Evolutionary conservation across 2,329 filamentous ascomycete species (phyloP).

Genomic region (Dendryphion nanum): DNA sequence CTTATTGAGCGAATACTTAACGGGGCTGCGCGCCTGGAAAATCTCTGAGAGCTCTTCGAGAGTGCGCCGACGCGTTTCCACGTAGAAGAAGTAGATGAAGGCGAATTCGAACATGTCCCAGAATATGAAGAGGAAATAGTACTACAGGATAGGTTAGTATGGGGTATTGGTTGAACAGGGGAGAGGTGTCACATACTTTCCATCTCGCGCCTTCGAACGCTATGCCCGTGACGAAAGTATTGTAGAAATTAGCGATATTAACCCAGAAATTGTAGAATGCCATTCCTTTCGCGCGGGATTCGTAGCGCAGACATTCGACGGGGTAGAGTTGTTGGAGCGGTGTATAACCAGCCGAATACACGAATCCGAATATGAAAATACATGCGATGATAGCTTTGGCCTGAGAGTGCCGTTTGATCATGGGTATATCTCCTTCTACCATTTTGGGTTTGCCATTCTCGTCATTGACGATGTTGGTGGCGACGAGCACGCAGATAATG

Average conservation of each 20-base stretch:
- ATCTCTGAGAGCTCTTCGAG: conserved; percentile 48
- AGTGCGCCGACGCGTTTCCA: conserved; percentile 40
- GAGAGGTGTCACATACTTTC: conserved; percentile 24
- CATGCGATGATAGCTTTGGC: conserved; percentile 45
- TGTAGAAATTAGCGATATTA: conserved; percentile 47
- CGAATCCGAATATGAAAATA: conserved; percentile 45
- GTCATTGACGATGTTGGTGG: conserved; percentile 35
- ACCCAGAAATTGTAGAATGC: conserved; percentile 49
- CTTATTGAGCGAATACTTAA: conserved; percentile 34
- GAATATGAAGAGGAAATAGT: conserved; percentile 43
- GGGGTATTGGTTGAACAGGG: conserved; percentile 8
- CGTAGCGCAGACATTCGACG: conserved; percentile 50
- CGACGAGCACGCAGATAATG: conserved; percentile 44
- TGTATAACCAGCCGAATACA: conserved; percentile 41
- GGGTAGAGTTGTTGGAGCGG: conserved; percentile 50
- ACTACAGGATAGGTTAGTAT: conserved; percentile 17
- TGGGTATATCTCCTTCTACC: conserved; percentile 24
- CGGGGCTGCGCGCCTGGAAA: conserved; percentile 41
- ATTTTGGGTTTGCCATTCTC: conserved; percentile 20
- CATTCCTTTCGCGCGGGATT: conserved; percentile 50
- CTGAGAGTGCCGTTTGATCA: conserved; percentile 35
- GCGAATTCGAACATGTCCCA: conserved; percentile 44
- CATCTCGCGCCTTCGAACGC: conserved; percentile 38
- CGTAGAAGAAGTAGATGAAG: conserved; percentile 40
- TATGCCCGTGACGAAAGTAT: conserved; percentile 46